These are phyloP conservation scores for Malassezia globosa DNA, from an alignment of 1,284 basidiomycete species.

Conservation along the genomic window DNA sequence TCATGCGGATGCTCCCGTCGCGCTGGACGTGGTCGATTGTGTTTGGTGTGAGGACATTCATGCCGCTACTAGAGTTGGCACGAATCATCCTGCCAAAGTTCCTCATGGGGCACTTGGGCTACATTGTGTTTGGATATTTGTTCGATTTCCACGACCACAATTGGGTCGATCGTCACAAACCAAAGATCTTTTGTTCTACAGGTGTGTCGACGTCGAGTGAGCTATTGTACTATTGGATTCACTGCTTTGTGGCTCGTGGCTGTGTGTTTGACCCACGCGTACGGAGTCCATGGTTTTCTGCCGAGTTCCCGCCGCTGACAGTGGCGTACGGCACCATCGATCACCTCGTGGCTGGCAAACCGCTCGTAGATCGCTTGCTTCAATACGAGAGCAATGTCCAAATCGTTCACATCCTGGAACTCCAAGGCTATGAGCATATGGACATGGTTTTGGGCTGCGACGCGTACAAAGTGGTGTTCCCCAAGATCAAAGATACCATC, in stretches of 20 bases:
- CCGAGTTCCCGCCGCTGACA: constrained; percentile 40
- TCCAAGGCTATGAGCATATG: constrained; percentile 44
- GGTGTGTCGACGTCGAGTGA: constrained; percentile 40
- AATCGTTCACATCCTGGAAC: constrained; percentile 43
- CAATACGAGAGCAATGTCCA: constrained; percentile 38
- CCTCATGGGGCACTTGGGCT: constrained; percentile 42
- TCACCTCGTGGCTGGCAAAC: constrained; percentile 43
- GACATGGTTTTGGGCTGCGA: constrained; percentile 44
- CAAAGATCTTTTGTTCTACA: constrained; percentile 43
- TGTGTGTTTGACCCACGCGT: constrained; percentile 45
- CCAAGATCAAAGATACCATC: constrained; percentile 43
- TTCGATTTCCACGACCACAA: constrained; percentile 46
- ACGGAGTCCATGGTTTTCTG: constrained; percentile 40
- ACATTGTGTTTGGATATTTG: constrained; percentile 41
- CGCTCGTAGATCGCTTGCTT: constrained; percentile 36
- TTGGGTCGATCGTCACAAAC: constrained; percentile 41
- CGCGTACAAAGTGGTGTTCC: constrained; percentile 37
- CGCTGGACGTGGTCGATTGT: constrained; percentile 41
- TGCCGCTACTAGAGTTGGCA: constrained; percentile 36
- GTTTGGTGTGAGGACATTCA: constrained; percentile 42
- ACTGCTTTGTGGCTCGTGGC: constrained; percentile 39
- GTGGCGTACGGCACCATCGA: constrained; percentile 43
- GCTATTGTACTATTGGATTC: constrained; percentile 46
- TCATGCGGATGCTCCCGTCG: constrained; percentile 38
- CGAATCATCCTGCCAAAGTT: constrained; percentile 37